Evolutionary conservation across 2,329 filamentous ascomycete species (phyloP).

Genomic region (Albophoma yamanashiensis): DNA sequence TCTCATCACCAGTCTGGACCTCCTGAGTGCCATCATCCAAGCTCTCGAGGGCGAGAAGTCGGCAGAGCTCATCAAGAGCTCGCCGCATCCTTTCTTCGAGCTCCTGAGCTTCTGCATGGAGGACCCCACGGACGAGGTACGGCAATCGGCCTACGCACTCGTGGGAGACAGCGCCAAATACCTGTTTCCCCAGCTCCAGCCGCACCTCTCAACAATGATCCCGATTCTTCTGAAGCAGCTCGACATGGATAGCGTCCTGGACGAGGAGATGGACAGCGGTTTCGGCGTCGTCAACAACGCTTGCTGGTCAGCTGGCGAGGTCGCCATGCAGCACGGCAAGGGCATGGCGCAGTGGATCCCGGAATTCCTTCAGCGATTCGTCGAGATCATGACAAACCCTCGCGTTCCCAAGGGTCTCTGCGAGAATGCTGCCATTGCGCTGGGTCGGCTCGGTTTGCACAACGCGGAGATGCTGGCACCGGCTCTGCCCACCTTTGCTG

Average conservation of each 20-base stretch:
- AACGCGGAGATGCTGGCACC: constrained; percentile 69
- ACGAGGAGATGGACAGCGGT: constrained; percentile 72
- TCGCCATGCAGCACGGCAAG: constrained; percentile 67
- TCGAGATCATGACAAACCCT: constrained; percentile 75
- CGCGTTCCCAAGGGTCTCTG: constrained; percentile 77
- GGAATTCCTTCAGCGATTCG: constrained; percentile 64
- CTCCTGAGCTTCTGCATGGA: constrained; percentile 87
- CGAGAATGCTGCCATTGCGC: constrained; percentile 89
- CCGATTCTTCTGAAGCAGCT: constrained; percentile 80
- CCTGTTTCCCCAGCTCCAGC: constrained; percentile 71
- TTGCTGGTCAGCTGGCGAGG: constrained; percentile 93
- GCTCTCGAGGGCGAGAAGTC: constrained; percentile 67
- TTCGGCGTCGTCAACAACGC: constrained; percentile 97
- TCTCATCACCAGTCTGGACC: constrained; percentile 85
- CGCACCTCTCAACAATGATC: constrained; percentile 62
- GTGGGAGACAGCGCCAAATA: constrained; percentile 93
- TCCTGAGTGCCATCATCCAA: constrained; percentile 88
- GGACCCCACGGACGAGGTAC: constrained; percentile 81
- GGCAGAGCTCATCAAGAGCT: constrained; percentile 61
- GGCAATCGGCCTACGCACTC: constrained; percentile 90
- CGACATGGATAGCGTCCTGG: constrained; percentile 64
- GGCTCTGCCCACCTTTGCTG: constrained; percentile 68
- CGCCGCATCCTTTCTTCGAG: constrained; percentile 81
- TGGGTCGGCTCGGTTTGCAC: constrained; percentile 76
- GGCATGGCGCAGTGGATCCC: constrained; percentile 69